Evolutionary conservation across 768 basidiomycete genomes (phyloP), one percentile per base, ranked within the genome.

Genomic region (Hygrocybe coccinea): DNA sequence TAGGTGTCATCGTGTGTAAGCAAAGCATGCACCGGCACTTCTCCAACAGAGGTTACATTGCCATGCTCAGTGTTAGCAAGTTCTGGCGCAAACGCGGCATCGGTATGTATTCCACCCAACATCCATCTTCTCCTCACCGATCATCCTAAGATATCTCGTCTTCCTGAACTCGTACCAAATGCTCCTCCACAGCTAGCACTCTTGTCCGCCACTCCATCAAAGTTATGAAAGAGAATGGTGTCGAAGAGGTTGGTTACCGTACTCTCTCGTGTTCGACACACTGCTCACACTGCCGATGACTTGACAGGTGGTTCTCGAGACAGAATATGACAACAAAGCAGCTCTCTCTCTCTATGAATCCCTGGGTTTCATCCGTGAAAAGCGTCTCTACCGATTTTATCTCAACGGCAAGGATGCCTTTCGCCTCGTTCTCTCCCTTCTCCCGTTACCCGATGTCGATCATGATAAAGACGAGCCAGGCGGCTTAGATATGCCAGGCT

Each of bases 351-450:
- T 99, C 11, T 98, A 98, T 72, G 88, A 89, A 57, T 86, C 87
- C 6, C 79, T 98, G 43, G 97, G 97, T 0, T 99, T 99, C 72
- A 89, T 97, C 22, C 84, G 91, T 39, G 95, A 97, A 75, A 98
- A 98, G 68, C 85, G 95, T 3, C 78, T 99, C 15, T 86, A 87
- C 67, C 83, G 97, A 1, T 99, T 98, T 73, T 98, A 99, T 65
- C 82, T 98, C 61, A 99, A 97, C 66, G 92, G 91, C 45, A 97
- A 97, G 71, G 94, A 98, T 66, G 95, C 95, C 0, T 97, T 91
- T 65, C 79, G 91, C 37, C 82, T 94, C 47, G 82, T 90, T 19
- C 82, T 90, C 44, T 72, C 80, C 29, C 70, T 89, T 5, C 79
- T 83, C 10, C 73, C 66, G 5, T 47, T 70, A 3, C 66, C 70